Percentiles rank a stretch among this genome's conserved stretches.
phyloP scores from a whole-genome alignment of 2,329 filamentous ascomycete species.

The Purpureocillium lavendulum region DNA sequence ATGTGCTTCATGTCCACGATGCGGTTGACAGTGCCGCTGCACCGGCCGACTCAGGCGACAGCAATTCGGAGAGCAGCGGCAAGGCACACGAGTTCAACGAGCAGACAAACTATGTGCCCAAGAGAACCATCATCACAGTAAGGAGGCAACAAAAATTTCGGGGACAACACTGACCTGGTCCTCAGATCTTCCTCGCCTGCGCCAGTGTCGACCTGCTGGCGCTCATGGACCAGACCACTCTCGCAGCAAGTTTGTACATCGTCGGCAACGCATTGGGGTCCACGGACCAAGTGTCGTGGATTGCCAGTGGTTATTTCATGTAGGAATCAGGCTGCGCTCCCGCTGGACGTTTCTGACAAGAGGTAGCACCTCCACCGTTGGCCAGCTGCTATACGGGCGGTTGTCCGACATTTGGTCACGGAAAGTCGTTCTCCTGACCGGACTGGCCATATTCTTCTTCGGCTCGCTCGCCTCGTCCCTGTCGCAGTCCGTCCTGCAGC shows the following conservation, averaged over 20 bases:
- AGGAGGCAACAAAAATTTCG: background rate
- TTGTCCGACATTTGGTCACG: constrained; percentile 39
- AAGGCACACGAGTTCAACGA: constrained; percentile 37
- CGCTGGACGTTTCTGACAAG: too few relatives aligned
- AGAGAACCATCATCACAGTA: constrained; percentile 42
- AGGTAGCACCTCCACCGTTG: constrained; percentile 33
- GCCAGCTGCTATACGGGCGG: constrained; percentile 36
- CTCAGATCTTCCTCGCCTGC: constrained; percentile 48
- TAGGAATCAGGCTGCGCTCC: constrained; percentile 16
- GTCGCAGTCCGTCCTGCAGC: constrained; percentile 27
- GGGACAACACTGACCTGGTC: background rate
- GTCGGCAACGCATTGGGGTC: constrained; percentile 42
- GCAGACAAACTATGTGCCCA: constrained; percentile 47
- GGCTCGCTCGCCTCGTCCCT: constrained; percentile 35
- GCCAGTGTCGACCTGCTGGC: constrained; percentile 46
- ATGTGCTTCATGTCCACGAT: background rate
- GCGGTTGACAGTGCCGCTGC: background rate
- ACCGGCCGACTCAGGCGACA: constrained; percentile 6
- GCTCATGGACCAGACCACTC: constrained; percentile 49
- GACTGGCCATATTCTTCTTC: constrained; percentile 31
- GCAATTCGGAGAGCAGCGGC: constrained; percentile 8
- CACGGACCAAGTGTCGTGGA: constrained; percentile 43
- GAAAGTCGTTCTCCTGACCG: constrained; percentile 28
- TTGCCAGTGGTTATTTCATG: constrained; percentile 48
- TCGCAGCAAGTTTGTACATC: constrained; percentile 46